Evolutionary conservation across 164 flowering plant species (phyloP).

Genomic region (Kalanchoe fedtschenkoi): DNA sequence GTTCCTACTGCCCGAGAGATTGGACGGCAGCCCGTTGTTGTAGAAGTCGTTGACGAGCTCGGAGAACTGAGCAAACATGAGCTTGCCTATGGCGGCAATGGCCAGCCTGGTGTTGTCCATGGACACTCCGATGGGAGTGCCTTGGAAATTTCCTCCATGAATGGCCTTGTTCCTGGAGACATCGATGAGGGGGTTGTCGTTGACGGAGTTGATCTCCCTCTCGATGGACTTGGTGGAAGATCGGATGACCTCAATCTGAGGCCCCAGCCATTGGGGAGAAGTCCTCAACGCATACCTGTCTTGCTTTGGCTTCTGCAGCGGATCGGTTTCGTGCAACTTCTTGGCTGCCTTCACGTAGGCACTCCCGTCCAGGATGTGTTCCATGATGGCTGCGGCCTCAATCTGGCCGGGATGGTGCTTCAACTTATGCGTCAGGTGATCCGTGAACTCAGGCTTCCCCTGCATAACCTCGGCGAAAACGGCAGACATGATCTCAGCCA

Average conservation of each 20-base stretch:
- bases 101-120: conserved; percentile 39
- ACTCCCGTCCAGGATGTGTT: conserved; percentile 33
- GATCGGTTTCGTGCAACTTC: conserved; percentile 27
- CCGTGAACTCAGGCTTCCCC: conserved; percentile 37
- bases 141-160: conserved; percentile 37
- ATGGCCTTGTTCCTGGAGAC: conserved; percentile 39
- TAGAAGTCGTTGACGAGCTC: conserved; percentile 40
- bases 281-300: conserved; percentile 35
- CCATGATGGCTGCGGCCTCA: conserved; percentile 43
- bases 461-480: conserved; percentile 38
- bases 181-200: conserved; percentile 35
- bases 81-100: conserved; percentile 29
- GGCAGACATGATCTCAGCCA: conserved; percentile 26
- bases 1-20: conserved; percentile 27
- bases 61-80: conserved; percentile 36
- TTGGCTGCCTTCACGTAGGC: conserved; percentile 23
- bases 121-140: conserved; percentile 41
- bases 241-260: conserved; percentile 32
- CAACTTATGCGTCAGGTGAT: conserved; percentile 31
- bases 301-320: conserved; percentile 34
- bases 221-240: conserved; percentile 31
- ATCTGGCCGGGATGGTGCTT: conserved; percentile 45
- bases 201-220: conserved; percentile 36
- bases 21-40: conserved; percentile 39
- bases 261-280: conserved; percentile 41